These are phyloP conservation scores for Pichia thaimueangensis DNA, from an alignment of 805 yeast genomes.

Conservation along the genomic window DNA sequence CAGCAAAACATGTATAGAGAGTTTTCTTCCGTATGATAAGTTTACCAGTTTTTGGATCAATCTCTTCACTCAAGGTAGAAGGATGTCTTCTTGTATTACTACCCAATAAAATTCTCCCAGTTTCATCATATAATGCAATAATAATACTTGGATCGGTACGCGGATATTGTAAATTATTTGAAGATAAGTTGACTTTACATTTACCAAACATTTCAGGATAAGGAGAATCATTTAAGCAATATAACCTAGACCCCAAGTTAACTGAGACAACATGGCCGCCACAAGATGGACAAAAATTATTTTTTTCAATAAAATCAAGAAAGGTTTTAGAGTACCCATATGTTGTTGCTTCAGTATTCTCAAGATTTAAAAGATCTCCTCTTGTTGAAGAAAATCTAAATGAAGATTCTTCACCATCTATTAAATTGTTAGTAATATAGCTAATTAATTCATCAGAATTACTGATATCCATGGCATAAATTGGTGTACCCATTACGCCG, in stretches of 20 bases:
- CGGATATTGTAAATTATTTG: slow-evolving; percentile 79
- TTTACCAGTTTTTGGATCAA: slow-evolving; percentile 47
- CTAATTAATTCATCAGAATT: slow-evolving; percentile 14
- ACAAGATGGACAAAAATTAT: slow-evolving; percentile 81
- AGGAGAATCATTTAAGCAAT: slow-evolving; percentile 37
- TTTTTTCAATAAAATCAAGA: slow-evolving; percentile 75
- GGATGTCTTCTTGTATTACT: slow-evolving; percentile 43
- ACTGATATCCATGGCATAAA: slow-evolving; percentile 55
- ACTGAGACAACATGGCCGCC: slow-evolving; percentile 58
- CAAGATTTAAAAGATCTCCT: slow-evolving; percentile 19
- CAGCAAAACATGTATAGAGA: slow-evolving; percentile 85
- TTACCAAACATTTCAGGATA: slow-evolving; percentile 13
- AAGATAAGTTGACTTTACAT: slow-evolving; percentile 34
- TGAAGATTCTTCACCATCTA: not conserved
- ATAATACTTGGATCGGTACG: slow-evolving; percentile 88
- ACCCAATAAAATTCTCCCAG: slow-evolving; percentile 61
- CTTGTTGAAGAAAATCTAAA: slow-evolving; percentile 1
- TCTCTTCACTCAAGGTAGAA: slow-evolving; percentile 44
- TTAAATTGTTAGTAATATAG: not conserved
- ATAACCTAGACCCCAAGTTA: slow-evolving; percentile 60
- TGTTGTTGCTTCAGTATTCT: slow-evolving; percentile 49
- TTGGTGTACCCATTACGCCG: slow-evolving; percentile 46
- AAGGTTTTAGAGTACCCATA: slow-evolving; percentile 80
- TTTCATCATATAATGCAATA: slow-evolving; percentile 63
- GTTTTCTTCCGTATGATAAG: slow-evolving; percentile 26